phyloP scores from a whole-genome alignment of 2,329 filamentous ascomycete genomes.

The Microcyclospora pomicola region DNA sequence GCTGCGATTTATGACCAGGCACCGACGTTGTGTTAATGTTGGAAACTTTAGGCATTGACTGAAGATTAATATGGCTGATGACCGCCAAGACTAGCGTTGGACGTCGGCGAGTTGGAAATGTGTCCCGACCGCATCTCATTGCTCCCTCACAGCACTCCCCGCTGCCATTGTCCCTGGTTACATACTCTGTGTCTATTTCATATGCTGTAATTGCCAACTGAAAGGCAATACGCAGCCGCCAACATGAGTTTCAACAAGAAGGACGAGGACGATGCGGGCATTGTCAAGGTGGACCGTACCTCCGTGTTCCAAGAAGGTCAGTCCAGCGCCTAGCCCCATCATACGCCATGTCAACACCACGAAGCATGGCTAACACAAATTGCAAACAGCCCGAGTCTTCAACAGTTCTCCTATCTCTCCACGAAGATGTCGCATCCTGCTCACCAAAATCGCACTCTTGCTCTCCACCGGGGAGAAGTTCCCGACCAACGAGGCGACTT shows the following conservation, averaged over 20 bases:
- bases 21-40: no score
- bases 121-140: no score
- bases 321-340: slow-evolving; percentile 15
- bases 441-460: slow-evolving; percentile 93
- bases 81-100: no score
- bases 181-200: no score
- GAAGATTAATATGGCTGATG: no score
- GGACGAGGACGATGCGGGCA: slow-evolving; percentile 89
- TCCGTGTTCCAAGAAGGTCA: slow-evolving; percentile 98
- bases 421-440: slow-evolving; percentile 88
- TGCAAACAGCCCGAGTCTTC: slow-evolving; percentile 70
- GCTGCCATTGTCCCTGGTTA: no score
- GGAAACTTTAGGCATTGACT: no score
- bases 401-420: slow-evolving; percentile 95
- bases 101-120: no score
- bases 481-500: slow-evolving; percentile 91
- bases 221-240: no score
- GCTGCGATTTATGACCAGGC: no score
- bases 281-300: slow-evolving; percentile 95
- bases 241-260: slow-evolving; percentile 96
- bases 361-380: slow-evolving; percentile 5
- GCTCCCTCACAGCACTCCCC: no score
- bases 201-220: no score
- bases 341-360: slow-evolving; percentile 4
- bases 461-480: slow-evolving; percentile 96